These are phyloP conservation scores for Rubia peregrina DNA, from an alignment of 305 asterid species.

Conservation along the genomic window DNA sequence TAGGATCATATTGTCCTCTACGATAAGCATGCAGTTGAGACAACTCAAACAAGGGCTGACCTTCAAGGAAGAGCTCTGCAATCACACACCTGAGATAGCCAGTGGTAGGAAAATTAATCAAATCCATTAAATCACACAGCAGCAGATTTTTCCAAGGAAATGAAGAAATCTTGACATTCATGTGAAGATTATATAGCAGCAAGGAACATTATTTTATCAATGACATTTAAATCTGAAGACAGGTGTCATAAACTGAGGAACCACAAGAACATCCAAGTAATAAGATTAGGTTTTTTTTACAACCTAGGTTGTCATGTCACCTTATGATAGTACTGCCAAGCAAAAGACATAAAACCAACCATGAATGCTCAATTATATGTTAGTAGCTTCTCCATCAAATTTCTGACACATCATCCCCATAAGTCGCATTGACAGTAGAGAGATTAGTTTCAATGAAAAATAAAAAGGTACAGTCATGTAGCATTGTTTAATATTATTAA, in stretches of 20 bases:
- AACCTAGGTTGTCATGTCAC: not conserved
- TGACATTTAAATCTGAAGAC: not conserved
- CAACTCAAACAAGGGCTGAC: constrained; percentile 93
- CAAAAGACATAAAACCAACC: not conserved
- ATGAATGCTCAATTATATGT: not conserved
- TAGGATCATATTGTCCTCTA: constrained; percentile 98
- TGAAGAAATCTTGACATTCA: not conserved
- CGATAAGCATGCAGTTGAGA: constrained; percentile 97
- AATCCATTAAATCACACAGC: not conserved
- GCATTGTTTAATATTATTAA: not conserved
- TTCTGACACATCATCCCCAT: not conserved
- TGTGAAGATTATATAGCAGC: not conserved
- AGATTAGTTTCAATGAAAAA: not conserved
- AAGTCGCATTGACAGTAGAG: not conserved
- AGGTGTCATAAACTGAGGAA: not conserved
- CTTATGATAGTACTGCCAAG: constrained; percentile 3
- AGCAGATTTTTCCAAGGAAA: not conserved
- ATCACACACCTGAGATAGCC: constrained; percentile 83
- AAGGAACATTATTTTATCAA: not conserved
- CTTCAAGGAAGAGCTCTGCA: constrained; percentile 99
- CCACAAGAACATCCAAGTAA: not conserved
- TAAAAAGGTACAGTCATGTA: not conserved
- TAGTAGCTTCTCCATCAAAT: not conserved
- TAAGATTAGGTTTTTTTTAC: not conserved
- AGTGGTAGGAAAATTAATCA: constrained; percentile 20